A percentile compares a stretch with the other conserved stretches of the same genome.
Evolutionary conservation across 2,329 filamentous ascomycete species (phyloP).

Genomic region (Colletotrichum abscissum): DNA sequence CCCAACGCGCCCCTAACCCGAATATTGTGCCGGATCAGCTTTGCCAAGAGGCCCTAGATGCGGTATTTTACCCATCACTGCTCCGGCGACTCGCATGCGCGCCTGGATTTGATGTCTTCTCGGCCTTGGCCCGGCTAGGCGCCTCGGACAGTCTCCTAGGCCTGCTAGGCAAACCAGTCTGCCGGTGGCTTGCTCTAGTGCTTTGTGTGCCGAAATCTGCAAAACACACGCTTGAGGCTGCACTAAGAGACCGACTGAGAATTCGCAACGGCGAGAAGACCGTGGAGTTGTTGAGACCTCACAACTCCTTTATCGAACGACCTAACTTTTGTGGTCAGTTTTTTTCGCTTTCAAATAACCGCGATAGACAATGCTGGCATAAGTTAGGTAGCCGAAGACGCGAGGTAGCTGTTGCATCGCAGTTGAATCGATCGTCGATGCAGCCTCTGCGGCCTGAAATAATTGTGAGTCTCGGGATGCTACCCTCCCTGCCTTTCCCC

Average conservation of each 20-base stretch:
- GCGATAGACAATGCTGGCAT: background rate
- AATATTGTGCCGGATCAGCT: conserved; percentile 1
- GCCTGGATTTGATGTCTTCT: background rate
- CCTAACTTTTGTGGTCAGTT: no score
- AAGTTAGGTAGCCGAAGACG: no score
- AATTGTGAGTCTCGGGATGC: background rate
- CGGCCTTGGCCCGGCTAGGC: background rate
- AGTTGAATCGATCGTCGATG: background rate
- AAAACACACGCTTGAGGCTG: background rate
- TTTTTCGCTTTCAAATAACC: background rate
- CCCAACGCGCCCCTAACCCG: conserved; percentile 1
- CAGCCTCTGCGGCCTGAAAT: background rate
- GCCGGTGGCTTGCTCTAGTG: background rate
- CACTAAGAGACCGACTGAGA: background rate
- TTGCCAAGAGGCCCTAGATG: conserved; percentile 29
- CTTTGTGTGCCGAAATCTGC: background rate
- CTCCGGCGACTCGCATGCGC: background rate
- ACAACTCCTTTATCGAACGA: no score
- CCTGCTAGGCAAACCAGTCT: background rate
- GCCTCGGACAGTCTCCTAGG: background rate
- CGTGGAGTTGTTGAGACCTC: background rate
- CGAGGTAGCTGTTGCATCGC: background rate
- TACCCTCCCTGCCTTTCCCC: background rate
- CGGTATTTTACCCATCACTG: conserved; percentile 14
- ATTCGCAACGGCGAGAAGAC: background rate